These are phyloP conservation scores for Rhexocercosporidium sp. DNA, from an alignment of 2,329 filamentous ascomycete species.

Conservation along the genomic window DNA sequence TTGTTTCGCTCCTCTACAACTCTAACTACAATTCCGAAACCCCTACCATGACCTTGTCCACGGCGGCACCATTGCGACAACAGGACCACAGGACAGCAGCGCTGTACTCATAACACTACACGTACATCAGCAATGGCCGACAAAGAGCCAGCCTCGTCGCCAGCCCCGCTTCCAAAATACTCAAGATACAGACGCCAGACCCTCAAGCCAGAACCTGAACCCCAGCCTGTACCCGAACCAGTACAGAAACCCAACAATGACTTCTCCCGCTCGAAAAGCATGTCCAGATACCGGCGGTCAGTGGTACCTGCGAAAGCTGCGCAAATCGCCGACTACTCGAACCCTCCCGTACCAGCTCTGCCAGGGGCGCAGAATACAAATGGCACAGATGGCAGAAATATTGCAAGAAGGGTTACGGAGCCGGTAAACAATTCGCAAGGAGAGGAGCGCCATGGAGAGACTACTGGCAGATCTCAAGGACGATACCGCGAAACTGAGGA, in stretches of 20 bases:
- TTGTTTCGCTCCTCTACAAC: not conserved
- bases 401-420: slow-evolving; percentile 28
- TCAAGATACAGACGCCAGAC: slow-evolving; percentile 60
- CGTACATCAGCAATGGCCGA: slow-evolving; percentile 8
- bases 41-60: slow-evolving; percentile 12
- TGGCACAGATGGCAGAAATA: not conserved
- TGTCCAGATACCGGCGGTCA: slow-evolving; percentile 45
- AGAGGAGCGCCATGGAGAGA: slow-evolving; percentile 8
- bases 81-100: slow-evolving; percentile 10
- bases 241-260: slow-evolving; percentile 36
- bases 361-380: slow-evolving; percentile 3
- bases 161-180: slow-evolving; percentile 49
- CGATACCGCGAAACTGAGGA: slow-evolving; percentile 31
- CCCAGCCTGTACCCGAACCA: slow-evolving; percentile 31
- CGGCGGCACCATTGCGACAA: slow-evolving; percentile 6
- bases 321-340: slow-evolving; percentile 26
- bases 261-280: slow-evolving; percentile 42
- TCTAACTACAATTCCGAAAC: not conserved
- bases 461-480: slow-evolving; percentile 2
- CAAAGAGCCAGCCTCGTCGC: slow-evolving; percentile 22
- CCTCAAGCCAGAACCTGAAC: slow-evolving; percentile 42
- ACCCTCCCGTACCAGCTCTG: slow-evolving; percentile 14
- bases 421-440: slow-evolving; percentile 17
- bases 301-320: slow-evolving; percentile 21
- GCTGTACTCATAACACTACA: slow-evolving; percentile 1